Conservation (phyloP, 139 green algal genomes). For the Chloropicon primus region DNA sequence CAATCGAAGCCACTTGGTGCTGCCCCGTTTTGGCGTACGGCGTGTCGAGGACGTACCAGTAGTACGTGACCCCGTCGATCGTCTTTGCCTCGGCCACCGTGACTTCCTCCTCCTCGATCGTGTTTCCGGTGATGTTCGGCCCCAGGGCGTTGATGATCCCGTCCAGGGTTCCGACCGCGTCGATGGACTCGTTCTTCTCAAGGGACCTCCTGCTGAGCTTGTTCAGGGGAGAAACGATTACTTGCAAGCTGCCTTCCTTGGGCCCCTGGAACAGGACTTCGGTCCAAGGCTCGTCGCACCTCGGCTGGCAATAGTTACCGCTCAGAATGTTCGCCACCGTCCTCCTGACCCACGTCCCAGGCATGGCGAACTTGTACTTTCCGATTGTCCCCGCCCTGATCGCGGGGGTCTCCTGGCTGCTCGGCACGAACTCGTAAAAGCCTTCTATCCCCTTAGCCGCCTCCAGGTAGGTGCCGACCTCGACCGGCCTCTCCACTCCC, state of each 20-base stretch:
- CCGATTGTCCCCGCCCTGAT: constrained; percentile 8
- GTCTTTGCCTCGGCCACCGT: background rate
- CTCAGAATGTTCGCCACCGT: constrained; percentile 25
- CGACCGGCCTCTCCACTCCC: background rate
- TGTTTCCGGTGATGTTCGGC: constrained; percentile 27
- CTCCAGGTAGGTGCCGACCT: background rate
- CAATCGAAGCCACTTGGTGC: background rate
- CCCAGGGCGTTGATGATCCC: constrained; percentile 44
- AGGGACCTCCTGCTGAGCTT: constrained; percentile 43
- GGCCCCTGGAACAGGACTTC: constrained; percentile 26
- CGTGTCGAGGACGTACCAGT: constrained; percentile 11
- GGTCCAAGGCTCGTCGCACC: constrained; percentile 55
- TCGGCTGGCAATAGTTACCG: constrained; percentile 58
- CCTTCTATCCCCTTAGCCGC: background rate
- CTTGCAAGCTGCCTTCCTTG: constrained; percentile 23
- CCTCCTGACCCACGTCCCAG: constrained; percentile 18
- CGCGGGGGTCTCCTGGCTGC: constrained; percentile 1
- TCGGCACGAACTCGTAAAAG: constrained; percentile 14
- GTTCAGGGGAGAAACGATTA: constrained; percentile 56
- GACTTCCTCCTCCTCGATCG: constrained; percentile 5
- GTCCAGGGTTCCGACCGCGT: constrained; percentile 45
- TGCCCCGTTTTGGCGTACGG: constrained; percentile 9
- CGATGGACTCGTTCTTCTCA: constrained; percentile 25
- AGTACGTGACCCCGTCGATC: constrained; percentile 11
- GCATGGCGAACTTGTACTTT: constrained; percentile 22